Evolutionary conservation across 225 moss, liverwort and hornwort species (phyloP).

Genomic region (Physcomitrellopsis africana): DNA sequence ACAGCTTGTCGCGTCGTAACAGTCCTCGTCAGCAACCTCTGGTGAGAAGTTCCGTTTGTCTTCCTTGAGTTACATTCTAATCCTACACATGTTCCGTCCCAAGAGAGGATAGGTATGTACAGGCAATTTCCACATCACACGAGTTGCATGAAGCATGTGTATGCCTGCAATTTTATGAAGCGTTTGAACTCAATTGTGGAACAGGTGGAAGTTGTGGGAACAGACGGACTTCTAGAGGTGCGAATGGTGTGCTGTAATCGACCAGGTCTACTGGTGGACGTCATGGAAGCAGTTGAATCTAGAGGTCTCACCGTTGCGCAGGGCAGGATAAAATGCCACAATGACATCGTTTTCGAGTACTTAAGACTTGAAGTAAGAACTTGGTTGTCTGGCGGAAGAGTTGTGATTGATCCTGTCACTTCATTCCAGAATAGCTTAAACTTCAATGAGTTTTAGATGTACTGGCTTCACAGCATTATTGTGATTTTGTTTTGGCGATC

Average conservation of each 20-base stretch:
- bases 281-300: slow-evolving; percentile 41
- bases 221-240: slow-evolving; percentile 38
- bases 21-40: slow-evolving; percentile 19
- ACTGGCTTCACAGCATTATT: neutral
- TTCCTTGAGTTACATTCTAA: no score
- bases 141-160: no score
- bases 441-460: neutral
- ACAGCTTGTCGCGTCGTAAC: slow-evolving; percentile 2
- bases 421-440: neutral
- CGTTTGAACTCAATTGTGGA: neutral
- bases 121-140: no score
- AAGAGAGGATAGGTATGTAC: no score
- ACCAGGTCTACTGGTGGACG: slow-evolving; percentile 36
- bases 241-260: slow-evolving; percentile 40
- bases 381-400: no score
- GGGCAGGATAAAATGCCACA: slow-evolving; percentile 31
- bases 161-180: no score
- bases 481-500: neutral
- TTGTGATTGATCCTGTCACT: neutral
- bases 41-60: slow-evolving; percentile 23
- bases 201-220: slow-evolving; percentile 36
- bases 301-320: slow-evolving; percentile 27
- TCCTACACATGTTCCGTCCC: no score
- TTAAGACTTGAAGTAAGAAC: slow-evolving; percentile 36
- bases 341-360: slow-evolving; percentile 33